Base-by-base conservation (phyloP, 2,329 filamentous ascomycete genomes). In the Aspergillus intermedius region DNA sequence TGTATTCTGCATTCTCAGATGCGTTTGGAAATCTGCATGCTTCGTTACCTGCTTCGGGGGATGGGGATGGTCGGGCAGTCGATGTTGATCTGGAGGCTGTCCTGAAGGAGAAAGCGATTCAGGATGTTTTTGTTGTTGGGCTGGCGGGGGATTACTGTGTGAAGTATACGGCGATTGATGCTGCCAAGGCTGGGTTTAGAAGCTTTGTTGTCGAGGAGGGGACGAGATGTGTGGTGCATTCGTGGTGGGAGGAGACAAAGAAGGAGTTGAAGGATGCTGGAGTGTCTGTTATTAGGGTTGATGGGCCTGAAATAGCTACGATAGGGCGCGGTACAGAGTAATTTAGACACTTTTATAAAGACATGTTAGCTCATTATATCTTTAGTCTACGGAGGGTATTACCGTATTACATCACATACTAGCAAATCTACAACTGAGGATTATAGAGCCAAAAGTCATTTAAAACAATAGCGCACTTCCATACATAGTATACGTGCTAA, bases 81-180 rank as follows among this genome's bases (percentile, higher is more conserved):
- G 68, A 71, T 60, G 84, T 80, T 60, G 83, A 83, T 12, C 73
- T 97, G 22, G 78, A 77, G 1, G 71, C 62, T 1, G 62, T 74
- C 43, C 66, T 98, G 57, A 76, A 67, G 45, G 74, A 74, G 2
- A 73, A 72, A 13, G 74, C 70, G 0, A 74, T 95, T 23, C 89
- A 87, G 5, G 80, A 94, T 65, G 87, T 96, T 5, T 96, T 84
- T 65, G 81, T 93, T 19, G 89, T 88, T 1, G 93, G 93, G 0
- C 65, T 98, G 47, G 91, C 93, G 3, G 84, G 82, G 15, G 93
- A 97, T 68, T 95, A 87, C 67, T 98, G 93, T 66, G 91, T 97
- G 48, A 85, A 82, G 64, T 79, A 72, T 53, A 95, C 90, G 13
- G 91, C 91, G 0, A 69, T 89, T 45, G 87, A 96, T 74, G 84